Base-by-base conservation (phyloP, 2,329 filamentous ascomycete species). In the Chaetothyriales sp. region DNA sequence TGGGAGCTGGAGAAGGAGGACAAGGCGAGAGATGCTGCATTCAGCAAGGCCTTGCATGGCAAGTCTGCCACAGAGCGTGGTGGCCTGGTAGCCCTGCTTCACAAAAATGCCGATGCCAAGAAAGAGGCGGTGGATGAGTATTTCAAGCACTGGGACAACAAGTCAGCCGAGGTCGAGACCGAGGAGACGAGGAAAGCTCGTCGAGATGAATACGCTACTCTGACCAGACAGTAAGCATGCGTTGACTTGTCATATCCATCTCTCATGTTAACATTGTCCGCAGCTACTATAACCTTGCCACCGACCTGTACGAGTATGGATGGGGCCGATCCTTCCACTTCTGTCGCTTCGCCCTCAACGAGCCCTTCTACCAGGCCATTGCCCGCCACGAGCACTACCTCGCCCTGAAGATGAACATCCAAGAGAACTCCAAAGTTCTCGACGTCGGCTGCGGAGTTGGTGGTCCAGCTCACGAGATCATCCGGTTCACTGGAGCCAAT, bases 271-370 rank as follows among this genome's bases (percentile, higher is more conserved):
- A 43, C 47, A 42, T 63, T 51, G 54, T 62, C 18, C 60, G 51
- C 59, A 88, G 84, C 68, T 95, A 95, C 77, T 95, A 95, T 75
- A 94, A 95, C 71, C 79, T 95, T 47, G 88, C 86, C n/a, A 95
- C 89, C 60, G 89, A 95, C 65, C 70, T 95, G 48, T 95, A 95
- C 75, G 92, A 96, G 74, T 92, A 95, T 62, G 92, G 89, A 62
- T 98, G 92, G 89, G 86, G 86, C 55, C 82, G 88, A 63, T 90
- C 83, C 47, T 98, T 98, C 78, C 90, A 98, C 72, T 96, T 98
- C 77, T 94, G 86, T 73, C 87, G 90, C 57, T 95, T 90, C 70
- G 84, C 86, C 50, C 73, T 81, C 60, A 84, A 84, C 65, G 92
- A 98, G 73, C 74, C 80, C 49, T 96, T 96, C 73, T 74, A 80